Evolutionary conservation across 768 basidiomycete genomes (phyloP), one percentile per base, ranked within the genome.

Genomic region (Suillus discolor): DNA sequence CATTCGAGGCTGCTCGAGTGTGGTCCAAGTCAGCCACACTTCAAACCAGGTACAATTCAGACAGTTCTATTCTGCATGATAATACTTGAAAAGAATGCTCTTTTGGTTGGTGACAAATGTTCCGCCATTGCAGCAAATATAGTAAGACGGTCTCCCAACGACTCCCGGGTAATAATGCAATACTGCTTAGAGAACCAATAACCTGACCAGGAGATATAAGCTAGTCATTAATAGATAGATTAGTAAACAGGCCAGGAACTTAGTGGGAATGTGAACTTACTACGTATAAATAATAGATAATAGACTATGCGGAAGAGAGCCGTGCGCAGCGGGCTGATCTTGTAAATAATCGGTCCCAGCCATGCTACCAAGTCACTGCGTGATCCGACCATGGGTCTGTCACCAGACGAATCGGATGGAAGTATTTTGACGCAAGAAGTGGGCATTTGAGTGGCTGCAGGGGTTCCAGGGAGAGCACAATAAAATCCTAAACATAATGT

Each of bases 321-420:
- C 57, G 39, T 59, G 38, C 23, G 3, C 1, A 42, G 57, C 16
- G 16, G n/a, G 11, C 18, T 5, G 1, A 57, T 38, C n/a, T 16
- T 2, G 23, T 23, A 57, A 15, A 5, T 16, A 8, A 25, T 59
- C 57, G 38, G 38, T 38, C 36, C 36, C 36, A 38, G 36, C 36
- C 36, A 38, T 47, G 3, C 16, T 62, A 61, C 57, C 66, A 71
- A 44, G 51, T 47, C n/a, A 65, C 42, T 11, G n/a, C 23, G 20
- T 62, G 63, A 49, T 67, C 63, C 18, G 72, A 68, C 79, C 81
- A 88, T 1, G 87, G 75, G 67, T 91, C 87, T 2, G 88, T 88
- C 44, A 86, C 87, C 39, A 91, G 71, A 61, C 82, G 80, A 59
- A 90, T 84, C 1, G 87, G 83, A 65, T 86, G 78, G 13, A 77